Base-by-base conservation (phyloP, 495 filamentous ascomycete genomes). In the Daldinia caldariorum region DNA sequence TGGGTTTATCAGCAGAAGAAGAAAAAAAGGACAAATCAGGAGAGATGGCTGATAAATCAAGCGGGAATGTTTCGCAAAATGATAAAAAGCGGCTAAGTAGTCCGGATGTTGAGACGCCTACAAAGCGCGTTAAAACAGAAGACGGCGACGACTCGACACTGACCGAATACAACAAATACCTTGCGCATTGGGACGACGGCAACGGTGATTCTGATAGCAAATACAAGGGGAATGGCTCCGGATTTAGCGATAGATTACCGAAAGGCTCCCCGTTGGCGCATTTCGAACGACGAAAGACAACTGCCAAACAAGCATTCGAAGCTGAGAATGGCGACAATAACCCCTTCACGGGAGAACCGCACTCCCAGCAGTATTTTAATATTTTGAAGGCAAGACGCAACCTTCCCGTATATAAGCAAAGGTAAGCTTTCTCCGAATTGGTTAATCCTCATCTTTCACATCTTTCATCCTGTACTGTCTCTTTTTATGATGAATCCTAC, bases 391-490 rank as follows among this genome's bases (percentile, higher is more conserved):
- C 84, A 56, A 87, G 96, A 63, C 88, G 94, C 71, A 89, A 92
- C 69, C 86, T 99, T 45, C 96, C 96, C 18, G 94, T 99, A 29
- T 88, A 94, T 78, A 86, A 89, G 66, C 96, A 99, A 78, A 89
- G 92, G 91, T 94, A 74, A 70, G 85, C 79, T 45, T 37, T 14
- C 35, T 12, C 16, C 22, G 7, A n/a, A 26, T 16, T 16, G 5
- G 51, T 34, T 32, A 35, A 12, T 35, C 13, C 13, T 32, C 2
- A 31, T 54, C 6, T 14, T 18, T 18, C 31, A 32, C 6, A 18
- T 20, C 22, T 43, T 20, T 13, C 41, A 26, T 2, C 51, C 34
- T 41, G 7, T 39, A 26, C 7, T n/a, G n/a, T n/a, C n/a, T n/a
- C 37, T 16, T 55, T 14, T 45, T 68, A n/a, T 61, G 65, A 22